phyloP scores from a whole-genome alignment of 1,284 basidiomycete species.

The Microbotryum intermedium region DNA sequence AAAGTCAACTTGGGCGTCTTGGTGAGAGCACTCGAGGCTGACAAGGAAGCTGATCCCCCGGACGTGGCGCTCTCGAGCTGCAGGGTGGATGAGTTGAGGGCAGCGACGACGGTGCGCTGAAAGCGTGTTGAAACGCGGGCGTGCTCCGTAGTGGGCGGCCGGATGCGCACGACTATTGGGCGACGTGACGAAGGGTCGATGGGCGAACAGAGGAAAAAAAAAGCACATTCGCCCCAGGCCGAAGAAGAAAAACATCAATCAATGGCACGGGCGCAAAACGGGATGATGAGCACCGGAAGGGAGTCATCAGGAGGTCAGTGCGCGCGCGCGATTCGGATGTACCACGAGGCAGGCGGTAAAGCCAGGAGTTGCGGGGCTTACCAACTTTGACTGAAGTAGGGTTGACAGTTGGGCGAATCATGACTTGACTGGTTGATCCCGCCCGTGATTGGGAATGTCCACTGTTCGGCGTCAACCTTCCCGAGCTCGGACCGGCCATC shows the following conservation, averaged over 20 bases:
- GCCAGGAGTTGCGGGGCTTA: slow-evolving; percentile 5
- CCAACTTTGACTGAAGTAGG: slow-evolving; percentile 33
- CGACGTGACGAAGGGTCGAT: slow-evolving; percentile 4
- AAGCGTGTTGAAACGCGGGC: slow-evolving; percentile 80
- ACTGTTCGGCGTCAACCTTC: too few species aligned
- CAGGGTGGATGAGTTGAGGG: slow-evolving; percentile 49
- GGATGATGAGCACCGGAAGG: not conserved
- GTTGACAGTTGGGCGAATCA: slow-evolving; percentile 1
- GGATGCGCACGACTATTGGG: slow-evolving; percentile 72
- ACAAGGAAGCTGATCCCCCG: slow-evolving; percentile 39
- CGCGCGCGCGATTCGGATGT: not conserved
- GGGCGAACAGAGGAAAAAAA: not conserved
- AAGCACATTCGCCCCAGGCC: not conserved
- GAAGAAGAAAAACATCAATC: not conserved
- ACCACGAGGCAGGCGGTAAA: not conserved
- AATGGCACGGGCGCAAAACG: not conserved
- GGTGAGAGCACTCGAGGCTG: slow-evolving; percentile 16
- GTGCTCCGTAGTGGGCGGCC: slow-evolving; percentile 65
- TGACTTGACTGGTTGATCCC: too few species aligned
- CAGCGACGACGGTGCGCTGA: slow-evolving; percentile 77
- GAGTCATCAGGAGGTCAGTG: slow-evolving; percentile 2
- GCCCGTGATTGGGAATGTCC: too few species aligned
- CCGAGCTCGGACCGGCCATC: too few species aligned
- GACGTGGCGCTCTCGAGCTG: slow-evolving; percentile 60
- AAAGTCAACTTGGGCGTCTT: slow-evolving; percentile 64